Conservation (phyloP, 2,329 filamentous ascomycete genomes). For the Pestalotiopsis sp. region DNA sequence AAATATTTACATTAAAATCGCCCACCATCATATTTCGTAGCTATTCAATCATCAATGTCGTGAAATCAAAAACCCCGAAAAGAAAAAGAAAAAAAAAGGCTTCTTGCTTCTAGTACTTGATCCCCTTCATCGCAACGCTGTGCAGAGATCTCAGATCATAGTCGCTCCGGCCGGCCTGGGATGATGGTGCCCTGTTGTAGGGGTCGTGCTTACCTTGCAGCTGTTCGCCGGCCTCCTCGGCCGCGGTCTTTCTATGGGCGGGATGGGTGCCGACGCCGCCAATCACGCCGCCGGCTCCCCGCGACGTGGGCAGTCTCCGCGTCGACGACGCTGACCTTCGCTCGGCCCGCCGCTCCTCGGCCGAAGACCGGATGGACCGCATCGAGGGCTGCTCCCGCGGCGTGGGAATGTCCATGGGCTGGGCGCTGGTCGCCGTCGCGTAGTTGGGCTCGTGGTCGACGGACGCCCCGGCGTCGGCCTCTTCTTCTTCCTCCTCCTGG, state of each 20-base stretch:
- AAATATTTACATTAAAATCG: too few relatives aligned
- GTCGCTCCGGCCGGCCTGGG: background rate
- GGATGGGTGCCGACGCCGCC: background rate
- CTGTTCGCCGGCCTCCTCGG: background rate
- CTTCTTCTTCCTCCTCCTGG: background rate
- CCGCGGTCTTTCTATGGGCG: background rate
- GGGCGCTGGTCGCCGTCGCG: background rate
- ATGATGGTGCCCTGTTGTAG: background rate
- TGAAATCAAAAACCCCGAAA: background rate
- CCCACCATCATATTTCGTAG: too few relatives aligned
- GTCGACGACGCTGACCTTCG: background rate
- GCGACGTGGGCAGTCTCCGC: background rate
- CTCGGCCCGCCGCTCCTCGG: background rate
- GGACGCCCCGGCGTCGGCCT: background rate
- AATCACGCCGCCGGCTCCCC: background rate
- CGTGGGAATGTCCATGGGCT: slow-evolving; percentile 2
- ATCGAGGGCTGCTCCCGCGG: background rate
- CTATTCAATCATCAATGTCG: background rate
- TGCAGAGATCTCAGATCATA: slow-evolving; percentile 29
- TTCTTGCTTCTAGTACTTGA: slow-evolving; percentile 23
- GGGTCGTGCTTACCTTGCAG: background rate
- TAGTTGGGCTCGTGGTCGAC: background rate
- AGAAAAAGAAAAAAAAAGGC: slow-evolving; percentile 15
- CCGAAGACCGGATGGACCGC: slow-evolving; percentile 1
- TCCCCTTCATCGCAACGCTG: slow-evolving; percentile 31